Base-by-base conservation (phyloP, 2,329 filamentous ascomycete species). In the Fusarium torreyae region DNA sequence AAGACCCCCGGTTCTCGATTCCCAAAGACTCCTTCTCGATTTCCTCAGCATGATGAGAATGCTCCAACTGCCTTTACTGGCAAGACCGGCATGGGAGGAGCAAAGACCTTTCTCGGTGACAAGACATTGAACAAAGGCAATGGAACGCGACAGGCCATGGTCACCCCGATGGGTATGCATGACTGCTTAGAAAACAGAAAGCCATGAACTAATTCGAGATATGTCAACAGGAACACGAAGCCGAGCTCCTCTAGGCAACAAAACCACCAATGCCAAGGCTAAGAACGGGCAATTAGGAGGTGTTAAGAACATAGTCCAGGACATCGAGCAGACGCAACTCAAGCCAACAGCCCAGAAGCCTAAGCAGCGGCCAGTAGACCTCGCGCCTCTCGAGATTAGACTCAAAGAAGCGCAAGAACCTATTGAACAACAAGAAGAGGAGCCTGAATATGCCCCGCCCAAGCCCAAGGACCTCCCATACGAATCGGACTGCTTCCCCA, bases 231-330 rank as follows among this genome's bases (percentile, higher is more conserved):
- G 73, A 14, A 75, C 75, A 28, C 89, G 89, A 62, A 90, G 85
- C 63, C 90, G 95, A 75, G 94, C 94, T 38, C 92, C 94, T 14
- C 83, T 99, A 48, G 95, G 95, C 34, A 91, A 93, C 85, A 99
- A 99, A 81, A 98, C 95, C 2, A 98, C 96, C 53, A 99, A 99
- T 79, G 94, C 93, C 55, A 98, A 97, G 83, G 87, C 91, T 63
- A 88, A 85, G 76, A 86, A 85, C 50, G 86, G 89, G 70, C 90
- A 92, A 68, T 90, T 89, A 6, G 88, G 88, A 8, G 90, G 87
- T 31, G 90, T 87, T 33, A 91, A 90, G 73, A 83, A 82, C 61
- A 83, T 84, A 22, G 84, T 86, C 40, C 84, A 86, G 48, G 88
- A 90, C 61, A 80, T 87, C 50, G 89, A 90, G 68, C 91, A 90